Conservation (phyloP, 345 rosid species). For the Sapria himalayana region DNA sequence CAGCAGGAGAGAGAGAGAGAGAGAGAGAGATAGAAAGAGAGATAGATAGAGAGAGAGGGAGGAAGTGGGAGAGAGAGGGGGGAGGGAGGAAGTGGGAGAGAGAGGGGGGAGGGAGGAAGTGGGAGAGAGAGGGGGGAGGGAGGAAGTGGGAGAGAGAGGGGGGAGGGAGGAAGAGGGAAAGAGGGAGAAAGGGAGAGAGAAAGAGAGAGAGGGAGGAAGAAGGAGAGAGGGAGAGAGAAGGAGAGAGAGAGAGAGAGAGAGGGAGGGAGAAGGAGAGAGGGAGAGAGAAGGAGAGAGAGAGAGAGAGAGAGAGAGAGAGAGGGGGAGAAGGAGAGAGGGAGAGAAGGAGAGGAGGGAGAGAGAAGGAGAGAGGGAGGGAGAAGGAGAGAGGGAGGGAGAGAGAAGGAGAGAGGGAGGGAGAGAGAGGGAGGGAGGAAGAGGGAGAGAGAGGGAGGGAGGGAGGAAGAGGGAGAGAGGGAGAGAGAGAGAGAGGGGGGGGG, state of each 20-base stretch:
- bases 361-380: slow-evolving; percentile 2
- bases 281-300: slow-evolving; percentile 3
- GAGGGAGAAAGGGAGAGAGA: slow-evolving; percentile 1
- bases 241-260: slow-evolving; percentile 1
- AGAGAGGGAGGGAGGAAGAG: slow-evolving; percentile 1
- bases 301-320: background rate
- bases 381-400: background rate
- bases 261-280: background rate
- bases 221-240: slow-evolving; percentile 1
- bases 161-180: slow-evolving; percentile 1
- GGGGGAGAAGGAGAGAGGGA: too few species aligned
- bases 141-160: too few species aligned
- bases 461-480: slow-evolving; percentile 1
- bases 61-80: background rate
- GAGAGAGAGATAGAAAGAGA: slow-evolving; percentile 4
- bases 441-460: slow-evolving; percentile 1
- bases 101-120: background rate
- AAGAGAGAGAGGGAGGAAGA: background rate
- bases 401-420: slow-evolving; percentile 1
- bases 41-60: slow-evolving; percentile 1
- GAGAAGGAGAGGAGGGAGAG: slow-evolving; percentile 1
- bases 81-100: too few species aligned
- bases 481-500: slow-evolving; percentile 1
- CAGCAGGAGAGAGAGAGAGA: background rate
- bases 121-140: slow-evolving; percentile 1